Base-by-base conservation (phyloP, 192 early-diverging fungal genomes). In the Backusella westeae region DNA sequence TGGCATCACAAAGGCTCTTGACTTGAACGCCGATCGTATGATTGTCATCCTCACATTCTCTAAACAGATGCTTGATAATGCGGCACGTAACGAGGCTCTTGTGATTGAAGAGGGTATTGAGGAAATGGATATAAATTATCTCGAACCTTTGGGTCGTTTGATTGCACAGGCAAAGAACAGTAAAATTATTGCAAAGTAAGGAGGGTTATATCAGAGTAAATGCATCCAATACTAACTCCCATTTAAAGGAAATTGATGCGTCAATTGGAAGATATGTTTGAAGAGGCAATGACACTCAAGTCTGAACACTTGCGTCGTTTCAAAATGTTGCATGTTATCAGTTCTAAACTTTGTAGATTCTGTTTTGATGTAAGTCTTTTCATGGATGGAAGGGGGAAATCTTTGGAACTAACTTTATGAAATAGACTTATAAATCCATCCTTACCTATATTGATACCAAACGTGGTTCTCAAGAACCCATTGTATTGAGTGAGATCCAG, bases 11-110 rank as follows among this genome's bases (percentile, higher is more conserved):
- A 82, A 79, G 29, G 81, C 78, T 1, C 53, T 92, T 69, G 92
- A 92, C 26, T 81, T 88, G 67, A 90, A 89, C 52, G 84, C 90
- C 4, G 92, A 94, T 67, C 83, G 89, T 7, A 85, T 90, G 71
- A 80, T 90, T 72, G 81, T 91, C 38, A 87, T 89, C 67, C 69
- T 90, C 44, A 81, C 73, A 68, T 89, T 72, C 77, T 70, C 75
- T 38, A 83, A 52, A 56, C 86, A 76, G 53, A 73, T 85, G 69
- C 21, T 84, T 29, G 73, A 79, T 6, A 49, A 79, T 56, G 79
- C 82, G 1, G 71, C 36, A 35, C 46, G 77, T 39, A 77, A 73
- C 2, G 84, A 85, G 74, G 82, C 76, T 66, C 34, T 67, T 34
- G 17, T 69, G 1, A 19, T 71, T 21, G 35, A 12, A 6, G 81